Percentiles rank a stretch among this genome's conserved stretches.
These are phyloP conservation scores for Rhodocollybia butyracea DNA, from an alignment of 768 basidiomycete genomes.

Conservation along the genomic window DNA sequence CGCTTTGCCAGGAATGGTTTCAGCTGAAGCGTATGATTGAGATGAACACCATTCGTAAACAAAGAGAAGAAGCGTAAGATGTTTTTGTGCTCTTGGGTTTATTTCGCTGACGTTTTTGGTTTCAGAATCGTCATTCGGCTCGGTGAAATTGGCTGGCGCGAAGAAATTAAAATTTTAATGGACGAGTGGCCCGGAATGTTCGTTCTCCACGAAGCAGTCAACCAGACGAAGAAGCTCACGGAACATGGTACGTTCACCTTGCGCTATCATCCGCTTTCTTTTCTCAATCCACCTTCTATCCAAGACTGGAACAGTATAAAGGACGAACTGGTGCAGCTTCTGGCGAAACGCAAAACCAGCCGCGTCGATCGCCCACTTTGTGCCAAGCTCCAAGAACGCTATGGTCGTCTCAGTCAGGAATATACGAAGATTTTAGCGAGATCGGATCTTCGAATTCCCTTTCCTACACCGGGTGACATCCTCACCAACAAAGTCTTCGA, in stretches of 20 bases:
- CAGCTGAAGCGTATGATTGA: background rate
- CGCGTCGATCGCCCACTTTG: background rate
- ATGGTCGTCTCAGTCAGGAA: background rate
- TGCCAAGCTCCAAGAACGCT: background rate
- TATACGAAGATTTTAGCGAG: background rate
- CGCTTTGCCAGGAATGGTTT: background rate
- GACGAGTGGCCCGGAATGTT: background rate
- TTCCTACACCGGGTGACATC: background rate
- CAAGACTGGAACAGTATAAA: slow-evolving; percentile 3
- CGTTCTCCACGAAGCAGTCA: background rate
- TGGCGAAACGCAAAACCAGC: background rate
- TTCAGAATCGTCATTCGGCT: slow-evolving; percentile 2
- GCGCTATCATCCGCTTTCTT: background rate
- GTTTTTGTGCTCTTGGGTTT: background rate
- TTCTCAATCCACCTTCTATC: background rate
- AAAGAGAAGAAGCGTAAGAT: background rate
- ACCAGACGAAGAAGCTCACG: slow-evolving; percentile 6
- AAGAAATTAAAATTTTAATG: background rate
- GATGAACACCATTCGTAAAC: background rate
- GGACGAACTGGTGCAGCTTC: background rate
- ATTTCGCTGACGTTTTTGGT: no score
- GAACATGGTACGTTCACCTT: background rate
- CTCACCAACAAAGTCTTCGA: background rate
- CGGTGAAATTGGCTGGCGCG: slow-evolving; percentile 1
- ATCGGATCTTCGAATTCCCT: background rate